Evolutionary conservation across 23 red algal genomes (phyloP).

Genomic region (Gracilaria domingensis): DNA sequence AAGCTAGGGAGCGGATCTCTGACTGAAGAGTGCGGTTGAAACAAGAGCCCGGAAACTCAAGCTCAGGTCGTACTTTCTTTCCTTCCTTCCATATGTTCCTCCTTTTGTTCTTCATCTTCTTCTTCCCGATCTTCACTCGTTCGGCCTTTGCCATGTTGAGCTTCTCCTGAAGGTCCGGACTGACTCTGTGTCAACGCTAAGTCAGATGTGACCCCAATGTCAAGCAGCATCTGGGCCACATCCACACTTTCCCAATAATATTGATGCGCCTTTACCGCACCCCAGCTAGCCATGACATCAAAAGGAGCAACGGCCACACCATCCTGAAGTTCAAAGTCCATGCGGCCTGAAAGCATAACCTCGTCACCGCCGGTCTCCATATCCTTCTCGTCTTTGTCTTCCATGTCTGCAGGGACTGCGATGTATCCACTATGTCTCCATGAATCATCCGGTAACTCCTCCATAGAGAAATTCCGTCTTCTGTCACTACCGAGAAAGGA

Average conservation of each 20-base stretch:
- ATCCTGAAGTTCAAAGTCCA: conserved; percentile 61
- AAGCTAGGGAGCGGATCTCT: too few species aligned
- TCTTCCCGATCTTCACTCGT: neutral
- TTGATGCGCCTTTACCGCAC: conserved; percentile 62
- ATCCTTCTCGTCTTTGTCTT: conserved; percentile 14
- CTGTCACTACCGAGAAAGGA: conserved; percentile 18
- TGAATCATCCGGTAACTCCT: neutral
- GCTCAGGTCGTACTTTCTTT: neutral
- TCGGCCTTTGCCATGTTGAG: neutral
- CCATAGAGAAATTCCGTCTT: neutral
- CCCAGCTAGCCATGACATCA: conserved; percentile 70
- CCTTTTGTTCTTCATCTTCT: neutral
- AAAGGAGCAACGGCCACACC: conserved; percentile 39
- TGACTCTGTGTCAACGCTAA: neutral
- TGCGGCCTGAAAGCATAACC: conserved; percentile 52
- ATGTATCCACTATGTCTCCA: conserved; percentile 41
- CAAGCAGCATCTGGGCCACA: conserved; percentile 58
- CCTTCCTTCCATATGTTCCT: neutral
- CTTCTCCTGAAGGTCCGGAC: neutral
- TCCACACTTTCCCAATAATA: conserved; percentile 67
- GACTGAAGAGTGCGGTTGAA: neutral
- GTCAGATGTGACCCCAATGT: conserved; percentile 58
- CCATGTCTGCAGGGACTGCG: neutral
- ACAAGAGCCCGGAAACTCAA: neutral
- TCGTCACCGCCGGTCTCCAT: conserved; percentile 30